Conservation (phyloP, 768 basidiomycete species). For the Russula sp. region DNA sequence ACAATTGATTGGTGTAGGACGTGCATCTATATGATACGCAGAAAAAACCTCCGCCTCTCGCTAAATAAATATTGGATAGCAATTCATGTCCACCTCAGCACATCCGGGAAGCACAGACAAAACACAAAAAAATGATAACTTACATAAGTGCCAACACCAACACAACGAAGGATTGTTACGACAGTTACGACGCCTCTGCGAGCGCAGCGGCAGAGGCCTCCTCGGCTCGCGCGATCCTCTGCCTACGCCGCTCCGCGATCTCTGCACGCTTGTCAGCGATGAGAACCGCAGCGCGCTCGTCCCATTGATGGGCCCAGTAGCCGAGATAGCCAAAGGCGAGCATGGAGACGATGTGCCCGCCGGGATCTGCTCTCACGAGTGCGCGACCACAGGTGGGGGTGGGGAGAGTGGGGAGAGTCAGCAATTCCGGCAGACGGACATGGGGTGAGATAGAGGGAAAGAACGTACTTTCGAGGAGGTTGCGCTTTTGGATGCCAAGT, state of each 20-base stretch:
- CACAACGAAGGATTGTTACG: not conserved
- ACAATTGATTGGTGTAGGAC: not conserved
- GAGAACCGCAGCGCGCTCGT: slow-evolving; percentile 51
- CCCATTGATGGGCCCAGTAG: slow-evolving; percentile 68
- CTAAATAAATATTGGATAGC: no score
- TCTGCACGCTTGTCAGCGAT: slow-evolving; percentile 56
- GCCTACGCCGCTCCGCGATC: slow-evolving; percentile 45
- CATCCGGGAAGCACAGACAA: not conserved
- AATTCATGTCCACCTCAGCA: not conserved
- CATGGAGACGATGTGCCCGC: slow-evolving; percentile 64
- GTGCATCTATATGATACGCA: not conserved
- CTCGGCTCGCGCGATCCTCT: slow-evolving; percentile 30
- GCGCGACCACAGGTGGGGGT: not conserved
- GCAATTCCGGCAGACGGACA: not conserved
- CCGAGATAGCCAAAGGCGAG: slow-evolving; percentile 63
- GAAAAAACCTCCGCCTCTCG: not conserved
- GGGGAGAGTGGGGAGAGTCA: not conserved
- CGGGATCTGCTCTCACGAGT: slow-evolving; percentile 46
- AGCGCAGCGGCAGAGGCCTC: slow-evolving; percentile 18
- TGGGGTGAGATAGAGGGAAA: not conserved
- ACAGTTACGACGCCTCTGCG: slow-evolving; percentile 5
- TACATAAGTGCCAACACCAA: not conserved
- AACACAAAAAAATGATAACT: not conserved
- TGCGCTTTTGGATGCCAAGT: slow-evolving; percentile 76
- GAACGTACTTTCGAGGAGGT: slow-evolving; percentile 68